Percentiles rank a stretch among this genome's conserved stretches.
Evolutionary conservation across 2,329 filamentous ascomycete genomes (phyloP).

Genomic region (Microthyrium microscopicum): DNA sequence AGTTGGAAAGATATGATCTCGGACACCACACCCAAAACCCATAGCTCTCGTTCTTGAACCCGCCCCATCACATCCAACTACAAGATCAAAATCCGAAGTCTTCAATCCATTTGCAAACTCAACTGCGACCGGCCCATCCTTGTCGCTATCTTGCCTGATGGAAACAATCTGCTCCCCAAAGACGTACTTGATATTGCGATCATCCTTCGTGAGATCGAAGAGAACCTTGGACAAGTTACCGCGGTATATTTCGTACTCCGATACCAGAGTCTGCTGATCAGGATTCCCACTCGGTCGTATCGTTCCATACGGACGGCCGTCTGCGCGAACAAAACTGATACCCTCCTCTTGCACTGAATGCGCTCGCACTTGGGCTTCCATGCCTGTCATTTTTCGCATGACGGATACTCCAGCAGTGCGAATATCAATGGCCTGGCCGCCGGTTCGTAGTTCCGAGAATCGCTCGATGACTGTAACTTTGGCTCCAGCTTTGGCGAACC

Average conservation of each 20-base stretch:
- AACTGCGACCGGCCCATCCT: constrained; percentile 11
- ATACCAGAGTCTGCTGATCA: constrained; percentile 32
- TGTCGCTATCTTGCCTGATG: constrained; percentile 12
- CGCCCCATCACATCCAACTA: constrained; percentile 18
- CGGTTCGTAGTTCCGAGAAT: not conserved
- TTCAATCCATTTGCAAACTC: constrained; percentile 14
- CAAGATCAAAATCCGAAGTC: constrained; percentile 14
- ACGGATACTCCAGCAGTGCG: not conserved
- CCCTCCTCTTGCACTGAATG: constrained; percentile 32
- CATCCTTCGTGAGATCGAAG: constrained; percentile 10
- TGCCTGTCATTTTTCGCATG: not conserved
- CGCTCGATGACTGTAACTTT: constrained; percentile 1
- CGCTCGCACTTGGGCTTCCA: constrained; percentile 16
- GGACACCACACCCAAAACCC: constrained; percentile 11
- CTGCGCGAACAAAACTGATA: constrained; percentile 27
- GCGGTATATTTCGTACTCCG: constrained; percentile 20
- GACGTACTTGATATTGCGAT: constrained; percentile 11
- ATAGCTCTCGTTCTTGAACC: constrained; percentile 15
- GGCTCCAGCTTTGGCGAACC: constrained; percentile 1
- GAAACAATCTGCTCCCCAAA: constrained; percentile 13
- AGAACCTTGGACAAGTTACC: constrained; percentile 20
- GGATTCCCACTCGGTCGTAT: constrained; percentile 20
- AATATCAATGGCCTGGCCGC: constrained; percentile 2
- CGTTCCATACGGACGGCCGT: constrained; percentile 6
- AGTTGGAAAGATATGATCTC: not conserved